Evolutionary conservation across 352 stramenopile genomes (phyloP), one percentile per base, ranked within the genome.

Genomic region (Globisporangium iwayamae): DNA sequence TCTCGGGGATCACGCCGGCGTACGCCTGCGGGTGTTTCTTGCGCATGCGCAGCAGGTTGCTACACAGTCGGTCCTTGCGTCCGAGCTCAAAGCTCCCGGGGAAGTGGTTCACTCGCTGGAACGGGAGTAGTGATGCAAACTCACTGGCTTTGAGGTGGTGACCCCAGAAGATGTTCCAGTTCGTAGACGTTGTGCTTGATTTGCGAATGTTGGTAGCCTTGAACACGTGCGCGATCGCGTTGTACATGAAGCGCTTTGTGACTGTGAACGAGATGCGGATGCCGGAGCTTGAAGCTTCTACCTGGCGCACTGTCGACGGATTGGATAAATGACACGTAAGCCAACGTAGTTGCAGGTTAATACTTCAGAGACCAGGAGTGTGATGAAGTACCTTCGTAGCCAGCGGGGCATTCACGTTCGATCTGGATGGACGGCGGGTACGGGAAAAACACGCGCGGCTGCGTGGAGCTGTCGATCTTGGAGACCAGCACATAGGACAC

Each of bases 211-310:
- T 50, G 20, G 65, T 60, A 7, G 62, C 71, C 68, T 83, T 83
- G 22, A 93, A 80, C 1, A 75, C 70, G 22, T 90, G 76, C 7
- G 73, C 67, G 57, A 93, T 85, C 4, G 81, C 84, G 43, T 91
- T 91, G 65, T 90, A 93, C 74, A 91, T 83, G 68, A 85, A 93
- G 1, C 84, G 74, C 59, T 87, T 87, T 7, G 79, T 86, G n/a
- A 74, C 79, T 7, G 76, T 66, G n/a, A 87, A 90, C 1, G 68
- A 71, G 16, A 90, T 66, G 6, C 73, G 71, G 30, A 82, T 13
- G 38, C 67, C 64, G 4, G 71, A 56, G 20, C 66, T 68, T 16
- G 61, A 51, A 5, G 18, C 55, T 18, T 57, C 55, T 4, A 83
- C 43, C 47, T 79, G 63, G 5, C 56, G 75, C 20, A 88, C 76